These are phyloP conservation scores for Vigna nakashimae DNA, from an alignment of 306 rosid species.

Conservation along the genomic window DNA sequence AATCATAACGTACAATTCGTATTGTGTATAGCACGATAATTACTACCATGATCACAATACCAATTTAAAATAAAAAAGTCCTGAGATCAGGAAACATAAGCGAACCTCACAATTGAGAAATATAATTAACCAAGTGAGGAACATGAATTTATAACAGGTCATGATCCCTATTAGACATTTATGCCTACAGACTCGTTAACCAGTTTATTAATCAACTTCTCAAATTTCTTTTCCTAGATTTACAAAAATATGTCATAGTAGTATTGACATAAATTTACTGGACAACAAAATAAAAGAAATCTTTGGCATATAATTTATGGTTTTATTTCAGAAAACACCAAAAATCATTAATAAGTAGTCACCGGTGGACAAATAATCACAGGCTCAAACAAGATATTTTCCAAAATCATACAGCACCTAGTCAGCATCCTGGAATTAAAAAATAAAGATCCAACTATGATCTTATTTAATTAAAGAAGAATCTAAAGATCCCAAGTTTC, in stretches of 20 bases:
- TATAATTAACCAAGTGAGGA: conserved; percentile 29
- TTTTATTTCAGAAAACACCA: background rate
- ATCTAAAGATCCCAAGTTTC: background rate
- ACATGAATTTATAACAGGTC: background rate
- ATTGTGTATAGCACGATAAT: too few relatives aligned
- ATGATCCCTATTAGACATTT: background rate
- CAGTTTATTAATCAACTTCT: conserved; percentile 3
- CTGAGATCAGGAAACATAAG: conserved; percentile 28
- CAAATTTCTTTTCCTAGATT: conserved; percentile 16
- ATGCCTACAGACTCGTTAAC: background rate
- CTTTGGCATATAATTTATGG: background rate
- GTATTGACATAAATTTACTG: conserved; percentile 9
- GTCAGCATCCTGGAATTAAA: conserved; percentile 17
- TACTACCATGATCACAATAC: background rate
- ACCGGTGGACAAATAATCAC: conserved; percentile 13
- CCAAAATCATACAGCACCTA: conserved; percentile 1
- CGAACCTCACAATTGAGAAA: background rate
- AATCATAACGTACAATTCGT: too few relatives aligned
- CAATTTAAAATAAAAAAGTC: background rate
- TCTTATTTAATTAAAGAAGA: conserved; percentile 10
- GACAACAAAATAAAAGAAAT: background rate
- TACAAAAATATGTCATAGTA: background rate
- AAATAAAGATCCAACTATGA: background rate
- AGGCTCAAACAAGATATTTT: conserved; percentile 12
- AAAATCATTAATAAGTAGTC: background rate